phyloP scores from a whole-genome alignment of 164 flowering plant species.

The Kingdonia uniflora region DNA sequence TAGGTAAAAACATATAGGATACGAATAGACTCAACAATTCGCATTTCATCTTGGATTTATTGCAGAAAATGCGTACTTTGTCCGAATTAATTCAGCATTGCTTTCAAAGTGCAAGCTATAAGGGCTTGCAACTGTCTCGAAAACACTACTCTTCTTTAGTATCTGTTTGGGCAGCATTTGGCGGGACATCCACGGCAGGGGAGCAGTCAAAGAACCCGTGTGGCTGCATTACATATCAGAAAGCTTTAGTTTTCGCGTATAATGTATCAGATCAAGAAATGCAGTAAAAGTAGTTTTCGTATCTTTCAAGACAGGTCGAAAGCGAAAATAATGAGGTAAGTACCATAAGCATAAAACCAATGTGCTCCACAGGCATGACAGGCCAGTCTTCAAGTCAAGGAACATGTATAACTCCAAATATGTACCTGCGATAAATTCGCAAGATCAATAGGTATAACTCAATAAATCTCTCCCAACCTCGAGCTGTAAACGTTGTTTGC shows the following conservation, averaged over 20 bases:
- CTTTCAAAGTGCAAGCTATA: too few species aligned
- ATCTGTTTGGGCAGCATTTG: slow-evolving; percentile 22
- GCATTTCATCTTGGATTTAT: background rate
- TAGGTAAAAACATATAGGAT: too few species aligned
- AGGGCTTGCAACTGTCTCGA: too few species aligned
- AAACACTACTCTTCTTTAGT: too few species aligned
- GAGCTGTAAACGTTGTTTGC: too few species aligned
- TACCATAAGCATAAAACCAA: slow-evolving; percentile 87
- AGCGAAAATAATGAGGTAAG: background rate
- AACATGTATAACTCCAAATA: slow-evolving; percentile 71
- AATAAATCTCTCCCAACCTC: too few species aligned
- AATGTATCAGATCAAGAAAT: background rate
- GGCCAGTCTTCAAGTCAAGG: slow-evolving; percentile 93
- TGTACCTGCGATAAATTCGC: slow-evolving; percentile 60
- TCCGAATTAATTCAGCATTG: too few species aligned
- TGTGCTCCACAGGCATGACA: slow-evolving; percentile 83
- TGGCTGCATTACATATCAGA: slow-evolving; percentile 43
- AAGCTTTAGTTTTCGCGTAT: background rate
- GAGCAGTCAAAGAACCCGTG: slow-evolving; percentile 88
- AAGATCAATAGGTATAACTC: too few species aligned
- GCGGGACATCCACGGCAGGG: slow-evolving; percentile 85
- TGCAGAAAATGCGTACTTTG: too few species aligned
- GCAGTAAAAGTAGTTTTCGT: background rate
- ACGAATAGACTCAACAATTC: too few species aligned
- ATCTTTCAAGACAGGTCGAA: background rate